phyloP scores from a whole-genome alignment of 768 basidiomycete species.

The Candolleomyces efflorescens region DNA sequence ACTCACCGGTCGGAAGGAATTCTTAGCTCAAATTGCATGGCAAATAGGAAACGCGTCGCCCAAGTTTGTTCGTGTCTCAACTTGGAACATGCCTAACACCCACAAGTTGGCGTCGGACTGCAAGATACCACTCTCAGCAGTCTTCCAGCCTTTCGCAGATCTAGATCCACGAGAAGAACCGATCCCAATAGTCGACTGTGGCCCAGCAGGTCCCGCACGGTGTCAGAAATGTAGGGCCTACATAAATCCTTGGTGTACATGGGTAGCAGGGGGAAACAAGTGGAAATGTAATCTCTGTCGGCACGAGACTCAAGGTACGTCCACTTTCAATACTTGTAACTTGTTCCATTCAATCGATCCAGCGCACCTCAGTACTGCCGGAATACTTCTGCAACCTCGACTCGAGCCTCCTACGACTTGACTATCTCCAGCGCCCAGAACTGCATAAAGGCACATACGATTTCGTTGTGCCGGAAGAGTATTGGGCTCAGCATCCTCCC shows the following conservation, averaged over 20 bases:
- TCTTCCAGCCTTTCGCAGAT: conserved; percentile 89
- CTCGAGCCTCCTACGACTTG: conserved; percentile 69
- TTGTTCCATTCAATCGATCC: conserved; percentile 6
- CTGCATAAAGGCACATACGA: conserved; percentile 90
- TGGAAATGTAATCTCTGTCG: conserved; percentile 94
- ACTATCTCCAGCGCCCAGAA: conserved; percentile 80
- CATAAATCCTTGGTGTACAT: conserved; percentile 91
- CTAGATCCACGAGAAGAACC: conserved; percentile 74
- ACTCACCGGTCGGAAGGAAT: background rate
- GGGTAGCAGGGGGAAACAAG: conserved; percentile 73
- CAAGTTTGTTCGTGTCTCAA: conserved; percentile 83
- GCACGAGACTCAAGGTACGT: conserved; percentile 79
- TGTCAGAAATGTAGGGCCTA: conserved; percentile 86
- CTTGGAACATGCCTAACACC: conserved; percentile 83
- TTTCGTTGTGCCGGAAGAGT: conserved; percentile 76
- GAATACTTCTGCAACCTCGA: conserved; percentile 87
- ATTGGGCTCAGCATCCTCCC: conserved; percentile 78
- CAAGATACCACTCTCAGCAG: conserved; percentile 76
- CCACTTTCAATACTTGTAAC: background rate
- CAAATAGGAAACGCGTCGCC: conserved; percentile 80
- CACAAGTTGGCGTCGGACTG: conserved; percentile 78
- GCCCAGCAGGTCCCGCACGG: conserved; percentile 70
- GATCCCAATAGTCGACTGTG: conserved; percentile 73
- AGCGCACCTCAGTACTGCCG: conserved; percentile 49
- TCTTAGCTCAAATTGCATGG: conserved; percentile 6